Evolutionary conservation across 495 filamentous ascomycete species (phyloP).

Genomic region (Trypethelium eluteriae): DNA sequence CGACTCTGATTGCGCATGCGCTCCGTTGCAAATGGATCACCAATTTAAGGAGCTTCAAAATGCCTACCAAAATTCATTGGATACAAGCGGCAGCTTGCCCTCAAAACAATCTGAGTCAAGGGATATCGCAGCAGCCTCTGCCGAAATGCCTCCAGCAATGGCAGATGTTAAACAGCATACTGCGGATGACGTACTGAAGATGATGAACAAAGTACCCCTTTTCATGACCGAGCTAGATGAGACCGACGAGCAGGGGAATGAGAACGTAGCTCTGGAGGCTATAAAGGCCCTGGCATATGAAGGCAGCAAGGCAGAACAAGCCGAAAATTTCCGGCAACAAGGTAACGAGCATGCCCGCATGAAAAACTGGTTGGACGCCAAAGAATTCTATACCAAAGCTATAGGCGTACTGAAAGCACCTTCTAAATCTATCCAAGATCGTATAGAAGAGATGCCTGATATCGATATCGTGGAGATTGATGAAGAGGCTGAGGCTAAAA

Average conservation of each 20-base stretch:
- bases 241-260: constrained; percentile 40
- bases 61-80: not conserved
- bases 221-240: constrained; percentile 93
- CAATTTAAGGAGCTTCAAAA: not conserved
- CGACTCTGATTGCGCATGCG: not conserved
- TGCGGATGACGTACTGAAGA: constrained; percentile 60
- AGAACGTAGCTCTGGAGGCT: constrained; percentile 75
- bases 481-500: constrained; percentile 44
- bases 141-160: constrained; percentile 51
- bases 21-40: not conserved
- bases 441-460: constrained; percentile 37
- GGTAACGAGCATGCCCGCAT: constrained; percentile 79
- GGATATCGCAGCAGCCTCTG: constrained; percentile 13
- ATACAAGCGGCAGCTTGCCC: not conserved
- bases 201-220: constrained; percentile 74
- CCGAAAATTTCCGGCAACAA: constrained; percentile 69
- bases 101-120: not conserved
- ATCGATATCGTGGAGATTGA: constrained; percentile 37
- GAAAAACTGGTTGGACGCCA: constrained; percentile 72
- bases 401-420: constrained; percentile 58
- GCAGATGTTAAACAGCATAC: constrained; percentile 54
- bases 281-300: constrained; percentile 86
- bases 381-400: constrained; percentile 84
- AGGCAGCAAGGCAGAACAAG: constrained; percentile 75
- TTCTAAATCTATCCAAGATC: constrained; percentile 30